These are phyloP conservation scores for Yamadazyma mexicana DNA, from an alignment of 1,139 yeast genomes.

Conservation along the genomic window DNA sequence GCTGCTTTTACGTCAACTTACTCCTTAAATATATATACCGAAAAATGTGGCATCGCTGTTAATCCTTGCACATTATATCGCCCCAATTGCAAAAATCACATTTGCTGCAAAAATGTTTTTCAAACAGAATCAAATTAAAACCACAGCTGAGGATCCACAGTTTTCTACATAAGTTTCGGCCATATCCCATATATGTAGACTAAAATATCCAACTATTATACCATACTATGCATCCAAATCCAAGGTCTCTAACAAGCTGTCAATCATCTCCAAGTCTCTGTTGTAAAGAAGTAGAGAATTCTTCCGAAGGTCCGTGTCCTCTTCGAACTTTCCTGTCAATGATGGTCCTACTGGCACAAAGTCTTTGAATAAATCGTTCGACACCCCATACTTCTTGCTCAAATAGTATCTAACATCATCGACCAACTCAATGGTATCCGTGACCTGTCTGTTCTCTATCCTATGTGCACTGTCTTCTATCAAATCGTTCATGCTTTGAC, in stretches of 20 bases:
- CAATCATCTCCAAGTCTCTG: constrained; percentile 43
- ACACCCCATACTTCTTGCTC: constrained; percentile 44
- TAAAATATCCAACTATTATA: too few relatives aligned
- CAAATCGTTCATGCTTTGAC: constrained; percentile 19
- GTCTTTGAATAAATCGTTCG: constrained; percentile 28
- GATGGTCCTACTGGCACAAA: constrained; percentile 26
- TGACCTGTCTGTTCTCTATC: constrained; percentile 62
- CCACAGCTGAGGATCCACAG: neutral
- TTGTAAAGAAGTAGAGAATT: constrained; percentile 27
- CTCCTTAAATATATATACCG: too few relatives aligned
- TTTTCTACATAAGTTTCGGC: neutral
- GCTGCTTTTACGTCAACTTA: too few relatives aligned
- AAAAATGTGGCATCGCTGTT: too few relatives aligned
- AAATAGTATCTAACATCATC: constrained; percentile 76
- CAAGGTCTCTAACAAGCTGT: constrained; percentile 40
- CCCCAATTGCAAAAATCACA: neutral
- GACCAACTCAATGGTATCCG: constrained; percentile 75
- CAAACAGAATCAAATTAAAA: neutral
- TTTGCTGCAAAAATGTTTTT: neutral
- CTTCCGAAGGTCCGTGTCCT: constrained; percentile 32
- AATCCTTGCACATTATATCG: too few relatives aligned
- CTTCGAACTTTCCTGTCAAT: constrained; percentile 17
- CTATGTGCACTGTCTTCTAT: constrained; percentile 53
- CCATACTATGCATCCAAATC: constrained; percentile 45
- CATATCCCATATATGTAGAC: too few relatives aligned